Base-by-base conservation (phyloP, 2,329 filamentous ascomycete genomes). In the Pestalotiopsis sp. region DNA sequence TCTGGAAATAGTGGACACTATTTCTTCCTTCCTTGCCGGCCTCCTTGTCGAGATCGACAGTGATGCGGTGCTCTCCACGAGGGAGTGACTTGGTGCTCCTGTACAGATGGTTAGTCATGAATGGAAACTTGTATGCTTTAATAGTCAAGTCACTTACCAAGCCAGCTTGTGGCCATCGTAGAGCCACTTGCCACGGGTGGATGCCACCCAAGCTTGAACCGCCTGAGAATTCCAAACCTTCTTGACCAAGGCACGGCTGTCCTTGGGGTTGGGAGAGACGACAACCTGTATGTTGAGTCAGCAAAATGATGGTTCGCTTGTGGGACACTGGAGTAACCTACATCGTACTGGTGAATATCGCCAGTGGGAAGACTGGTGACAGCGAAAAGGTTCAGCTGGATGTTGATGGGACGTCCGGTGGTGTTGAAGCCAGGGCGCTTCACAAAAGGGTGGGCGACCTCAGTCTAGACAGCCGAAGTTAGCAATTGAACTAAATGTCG, bases 111-210 rank as follows among this genome's bases (percentile, higher is more conserved):
- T 76, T 62, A 75, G 69, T 40, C 59, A 63, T 10, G 63, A 5
- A 6, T 59, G 56, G 11, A 64, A 26, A 13, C 14, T 35, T 10
- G 30, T 13, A 20, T 13, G 17, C 24, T 26, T 17, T 10, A 7
- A 17, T 65, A 55, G 24, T 3, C 3, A n/a, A 14, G 4, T 69
- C 68, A 78, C 82, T 74, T 82, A 92, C 95, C 96, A 99, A 17
- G 94, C 94, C 60, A 99, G 85, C 78, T 91, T 93, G 74, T 91
- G 90, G 35, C 93, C 93, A 80, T 98, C 94, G 73, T 89, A 94
- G 67, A 98, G 87, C 87, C 91, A 94, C 56, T 72, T 75, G 20
- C 77, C 77, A 4, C 79, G 81, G 68, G 83, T 82, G 2, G 81
- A 78, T 2, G 82, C 81, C 1, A 94, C 80, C 2, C 80, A 79